Evolutionary conservation across 2,329 filamentous ascomycete species (phyloP).

Genomic region (Niveomyces coronatus): DNA sequence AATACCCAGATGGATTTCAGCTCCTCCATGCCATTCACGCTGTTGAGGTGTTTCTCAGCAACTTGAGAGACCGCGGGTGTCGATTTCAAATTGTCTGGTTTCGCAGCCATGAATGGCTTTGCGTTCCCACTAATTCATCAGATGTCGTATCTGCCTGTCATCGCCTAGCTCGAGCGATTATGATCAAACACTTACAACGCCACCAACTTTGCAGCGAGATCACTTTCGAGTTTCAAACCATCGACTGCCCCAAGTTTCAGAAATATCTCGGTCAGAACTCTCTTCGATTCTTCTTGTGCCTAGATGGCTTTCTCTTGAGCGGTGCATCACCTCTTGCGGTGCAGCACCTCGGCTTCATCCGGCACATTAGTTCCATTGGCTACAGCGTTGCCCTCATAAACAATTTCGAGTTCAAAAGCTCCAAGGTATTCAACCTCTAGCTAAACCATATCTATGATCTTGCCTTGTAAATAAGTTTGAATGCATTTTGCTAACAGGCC

Average conservation of each 20-base stretch:
- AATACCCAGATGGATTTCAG: slow-evolving; percentile 48
- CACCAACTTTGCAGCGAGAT: neutral
- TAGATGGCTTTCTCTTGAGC: neutral
- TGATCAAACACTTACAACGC: slow-evolving; percentile 51
- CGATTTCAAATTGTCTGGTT: slow-evolving; percentile 66
- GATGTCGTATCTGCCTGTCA: slow-evolving; percentile 9
- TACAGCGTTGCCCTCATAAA: slow-evolving; percentile 8
- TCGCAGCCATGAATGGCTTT: slow-evolving; percentile 42
- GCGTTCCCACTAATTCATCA: slow-evolving; percentile 32
- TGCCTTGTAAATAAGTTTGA: neutral
- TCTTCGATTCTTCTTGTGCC: slow-evolving; percentile 9
- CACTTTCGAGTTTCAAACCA: slow-evolving; percentile 3
- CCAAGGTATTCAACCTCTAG: slow-evolving; percentile 9
- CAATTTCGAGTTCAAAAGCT: slow-evolving; percentile 10
- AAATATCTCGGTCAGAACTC: neutral
- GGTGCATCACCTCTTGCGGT: neutral
- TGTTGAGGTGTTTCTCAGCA: slow-evolving; percentile 54
- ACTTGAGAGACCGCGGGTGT: slow-evolving; percentile 52
- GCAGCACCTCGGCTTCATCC: slow-evolving; percentile 2
- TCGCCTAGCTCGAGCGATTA: slow-evolving; percentile 48
- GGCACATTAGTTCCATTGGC: neutral
- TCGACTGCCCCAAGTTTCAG: neutral
- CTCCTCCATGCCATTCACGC: slow-evolving; percentile 60
- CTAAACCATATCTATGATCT: neutral
- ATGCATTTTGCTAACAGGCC: slow-evolving; percentile 17